Evolutionary conservation across 2,329 filamentous ascomycete species (phyloP).

Genomic region (Curvularia lunata): DNA sequence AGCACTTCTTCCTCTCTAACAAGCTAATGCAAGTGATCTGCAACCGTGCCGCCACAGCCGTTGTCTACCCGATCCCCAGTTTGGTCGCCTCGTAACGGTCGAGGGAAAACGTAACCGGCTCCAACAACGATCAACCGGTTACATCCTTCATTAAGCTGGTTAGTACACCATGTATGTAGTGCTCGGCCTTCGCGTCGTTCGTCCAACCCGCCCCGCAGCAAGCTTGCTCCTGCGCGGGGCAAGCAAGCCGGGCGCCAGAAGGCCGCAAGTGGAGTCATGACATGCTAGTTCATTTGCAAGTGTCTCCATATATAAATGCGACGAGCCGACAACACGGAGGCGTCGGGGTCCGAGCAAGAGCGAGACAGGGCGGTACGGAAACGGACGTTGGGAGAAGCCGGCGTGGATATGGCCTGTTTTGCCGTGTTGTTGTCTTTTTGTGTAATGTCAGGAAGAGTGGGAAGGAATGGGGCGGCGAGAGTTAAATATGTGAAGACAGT

Average conservation of each 20-base stretch:
- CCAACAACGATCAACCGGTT: neutral
- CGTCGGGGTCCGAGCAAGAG: neutral
- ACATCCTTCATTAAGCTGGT: neutral
- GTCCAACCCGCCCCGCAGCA: neutral
- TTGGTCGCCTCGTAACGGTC: neutral
- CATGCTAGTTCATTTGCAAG: neutral
- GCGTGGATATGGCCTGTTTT: no score
- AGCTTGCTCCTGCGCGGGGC: neutral
- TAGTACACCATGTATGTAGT: neutral
- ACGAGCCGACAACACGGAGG: neutral
- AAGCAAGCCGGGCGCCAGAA: neutral
- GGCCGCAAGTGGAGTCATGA: neutral
- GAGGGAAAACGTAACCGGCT: neutral
- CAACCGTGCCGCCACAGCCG: neutral
- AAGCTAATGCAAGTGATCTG: neutral
- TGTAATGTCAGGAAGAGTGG: no score
- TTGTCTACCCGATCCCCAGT: neutral
- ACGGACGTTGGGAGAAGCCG: no score
- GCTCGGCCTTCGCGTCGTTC: neutral
- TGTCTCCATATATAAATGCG: neutral
- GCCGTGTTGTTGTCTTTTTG: no score
- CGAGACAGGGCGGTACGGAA: no score
- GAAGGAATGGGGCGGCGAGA: no score
- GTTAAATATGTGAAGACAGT: no score
- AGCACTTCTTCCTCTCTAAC: neutral